Evolutionary conservation across 441 rosid species (phyloP).

Genomic region (Populus hybrid): DNA sequence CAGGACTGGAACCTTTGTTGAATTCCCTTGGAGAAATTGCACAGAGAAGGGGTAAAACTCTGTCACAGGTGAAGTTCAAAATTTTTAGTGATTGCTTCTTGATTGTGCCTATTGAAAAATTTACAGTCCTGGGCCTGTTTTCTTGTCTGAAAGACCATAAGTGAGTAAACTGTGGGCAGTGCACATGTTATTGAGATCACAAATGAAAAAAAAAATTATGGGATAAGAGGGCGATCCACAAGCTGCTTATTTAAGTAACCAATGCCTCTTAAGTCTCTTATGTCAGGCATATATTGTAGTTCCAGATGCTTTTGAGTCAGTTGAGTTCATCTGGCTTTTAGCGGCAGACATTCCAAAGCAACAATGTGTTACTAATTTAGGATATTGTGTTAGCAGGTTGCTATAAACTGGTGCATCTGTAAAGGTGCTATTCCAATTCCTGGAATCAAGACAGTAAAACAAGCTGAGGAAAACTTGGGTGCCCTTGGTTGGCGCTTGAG

Average conservation of each 20-base stretch:
- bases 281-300: background rate
- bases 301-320: background rate
- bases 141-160: background rate
- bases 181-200: no score
- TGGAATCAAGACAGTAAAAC: conserved; percentile 68
- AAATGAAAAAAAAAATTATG: no score
- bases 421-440: conserved; percentile 91
- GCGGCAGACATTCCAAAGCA: no score
- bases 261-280: background rate
- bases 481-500: conserved; percentile 78
- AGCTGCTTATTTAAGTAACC: background rate
- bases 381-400: conserved; percentile 40
- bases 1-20: conserved; percentile 70
- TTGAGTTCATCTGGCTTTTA: background rate
- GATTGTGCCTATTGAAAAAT: background rate
- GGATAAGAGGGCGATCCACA: background rate
- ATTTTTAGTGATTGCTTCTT: background rate
- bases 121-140: background rate
- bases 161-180: background rate
- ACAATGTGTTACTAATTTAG: background rate
- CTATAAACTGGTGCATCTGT: conserved; percentile 93
- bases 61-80: conserved; percentile 51
- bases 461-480: conserved; percentile 80
- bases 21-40: conserved; percentile 50
- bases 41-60: conserved; percentile 54